Percentiles rank a stretch among this genome's conserved stretches.
phyloP scores from a whole-genome alignment of 257 asterid species.

The Echites panduratus region DNA sequence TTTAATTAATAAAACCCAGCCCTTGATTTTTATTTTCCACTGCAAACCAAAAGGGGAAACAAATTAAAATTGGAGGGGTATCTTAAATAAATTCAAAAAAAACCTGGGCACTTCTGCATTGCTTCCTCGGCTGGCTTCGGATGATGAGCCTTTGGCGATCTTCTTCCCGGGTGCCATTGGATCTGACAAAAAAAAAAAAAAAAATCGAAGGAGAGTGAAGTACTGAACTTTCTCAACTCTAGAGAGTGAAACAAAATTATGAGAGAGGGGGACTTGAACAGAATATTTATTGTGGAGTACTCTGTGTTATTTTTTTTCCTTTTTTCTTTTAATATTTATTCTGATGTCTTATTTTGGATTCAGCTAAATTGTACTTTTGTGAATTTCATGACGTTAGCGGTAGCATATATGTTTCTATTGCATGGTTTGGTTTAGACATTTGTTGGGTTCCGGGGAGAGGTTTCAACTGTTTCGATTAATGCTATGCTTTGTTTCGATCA shows the following conservation, averaged over 20 bases:
- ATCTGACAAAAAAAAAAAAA: too few relatives aligned
- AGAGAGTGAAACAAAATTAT: not conserved
- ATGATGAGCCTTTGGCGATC: not conserved
- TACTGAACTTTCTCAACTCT: not conserved
- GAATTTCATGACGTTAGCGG: not conserved
- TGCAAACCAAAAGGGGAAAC: not conserved
- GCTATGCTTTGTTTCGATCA: not conserved
- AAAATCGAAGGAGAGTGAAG: not conserved
- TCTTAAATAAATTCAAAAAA: too few relatives aligned
- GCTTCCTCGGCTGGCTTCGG: not conserved
- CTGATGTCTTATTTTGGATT: not conserved
- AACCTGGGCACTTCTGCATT: not conserved
- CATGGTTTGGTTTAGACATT: slow-evolving; percentile 5
- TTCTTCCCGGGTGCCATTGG: slow-evolving; percentile 1
- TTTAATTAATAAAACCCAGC: not conserved
- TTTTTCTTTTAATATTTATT: too few relatives aligned
- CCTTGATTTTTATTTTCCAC: not conserved
- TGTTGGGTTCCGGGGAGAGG: not conserved
- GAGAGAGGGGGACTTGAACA: not conserved
- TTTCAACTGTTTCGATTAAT: slow-evolving; percentile 2
- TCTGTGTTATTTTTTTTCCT: not conserved
- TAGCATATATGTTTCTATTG: not conserved
- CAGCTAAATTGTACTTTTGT: slow-evolving; percentile 12
- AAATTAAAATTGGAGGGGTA: not conserved
- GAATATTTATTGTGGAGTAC: not conserved